These are phyloP conservation scores for Psidium friedrichsthalianum DNA, from an alignment of 345 rosid genomes.

Conservation along the genomic window DNA sequence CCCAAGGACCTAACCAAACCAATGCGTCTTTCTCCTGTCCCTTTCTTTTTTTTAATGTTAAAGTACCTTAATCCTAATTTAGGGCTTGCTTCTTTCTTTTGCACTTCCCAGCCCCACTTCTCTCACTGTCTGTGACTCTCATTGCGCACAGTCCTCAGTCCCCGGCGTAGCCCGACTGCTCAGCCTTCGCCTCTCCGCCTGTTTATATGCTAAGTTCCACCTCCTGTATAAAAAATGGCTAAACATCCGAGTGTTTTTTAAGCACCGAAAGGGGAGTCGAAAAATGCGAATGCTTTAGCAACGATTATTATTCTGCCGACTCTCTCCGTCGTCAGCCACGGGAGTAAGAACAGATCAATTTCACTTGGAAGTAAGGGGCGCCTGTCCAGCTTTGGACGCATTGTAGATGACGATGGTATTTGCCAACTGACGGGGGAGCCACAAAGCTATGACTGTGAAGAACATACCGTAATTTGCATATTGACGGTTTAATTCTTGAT, in stretches of 20 bases:
- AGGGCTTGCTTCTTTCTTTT: too few relatives aligned
- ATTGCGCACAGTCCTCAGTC: too few relatives aligned
- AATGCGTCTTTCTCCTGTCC: too few relatives aligned
- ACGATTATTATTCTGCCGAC: background rate
- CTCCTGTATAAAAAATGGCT: background rate
- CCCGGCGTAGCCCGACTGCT: too few relatives aligned
- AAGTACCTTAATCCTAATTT: too few relatives aligned
- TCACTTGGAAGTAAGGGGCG: background rate
- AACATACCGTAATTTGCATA: conserved; percentile 15
- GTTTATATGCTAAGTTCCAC: too few relatives aligned
- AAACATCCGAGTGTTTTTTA: background rate
- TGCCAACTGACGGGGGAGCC: conserved; percentile 23
- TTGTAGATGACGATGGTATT: conserved; percentile 13
- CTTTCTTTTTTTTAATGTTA: too few relatives aligned
- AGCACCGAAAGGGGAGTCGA: background rate
- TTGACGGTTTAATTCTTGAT: background rate
- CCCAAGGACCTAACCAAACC: too few relatives aligned
- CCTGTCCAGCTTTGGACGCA: background rate
- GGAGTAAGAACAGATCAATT: conserved; percentile 3
- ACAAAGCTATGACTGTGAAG: conserved; percentile 21
- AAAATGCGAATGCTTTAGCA: background rate
- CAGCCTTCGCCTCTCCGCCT: too few relatives aligned
- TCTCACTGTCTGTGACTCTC: too few relatives aligned
- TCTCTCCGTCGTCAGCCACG: conserved; percentile 10
- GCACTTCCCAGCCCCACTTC: too few relatives aligned